Evolutionary conservation across 768 basidiomycete genomes (phyloP), one percentile per base, ranked within the genome.

Genomic region (Macrolepiota dolichaula): DNA sequence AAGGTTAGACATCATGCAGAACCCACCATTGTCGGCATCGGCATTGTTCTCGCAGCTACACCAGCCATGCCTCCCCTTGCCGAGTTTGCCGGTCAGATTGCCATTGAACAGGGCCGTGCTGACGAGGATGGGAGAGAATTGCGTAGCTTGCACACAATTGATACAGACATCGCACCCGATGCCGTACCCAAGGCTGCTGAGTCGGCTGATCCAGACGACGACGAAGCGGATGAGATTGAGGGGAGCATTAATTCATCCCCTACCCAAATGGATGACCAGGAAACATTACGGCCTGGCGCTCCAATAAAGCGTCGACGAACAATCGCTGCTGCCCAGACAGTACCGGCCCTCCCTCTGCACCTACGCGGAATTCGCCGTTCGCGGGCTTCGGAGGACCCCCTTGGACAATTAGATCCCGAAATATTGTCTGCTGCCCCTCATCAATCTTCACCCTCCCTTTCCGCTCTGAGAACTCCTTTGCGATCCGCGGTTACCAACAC

Each of bases 51-150:
- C 32, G 93, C 93, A 13, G 89, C 90, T 32, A 78, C 77, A 27
- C 88, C 90, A 2, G 94, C 80, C 6, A 81, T 97, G 81, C 94
- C 94, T 1, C 70, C 73, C 22, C 76, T 98, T 32, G 85, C 88
- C 0, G 79, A 84, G n/a, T 74, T 86, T 3, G 85, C 89, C 71
- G 95, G 96, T 4, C 76, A 89, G 62, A 88, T 96, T 53, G 91
- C 93, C 1, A 76, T 98, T 53, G 94, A 94, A 65, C 96, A 98
- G 74, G 96, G 96, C 1, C 81, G 93, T 17, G 79, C 81, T 55
- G 87, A 89, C 62, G 88, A 90, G 56, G 80, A 81, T n/a, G 78
- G 77, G 24, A 1, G 71, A 73, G 59, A 76, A 79, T 59, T 70
- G 78, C 22, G 81, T 77, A 69, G 84, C 84, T 63, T 68, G 85